Evolutionary conservation across 2,329 filamentous ascomycete genomes (phyloP).

Genomic region (Alternaria rosae): DNA sequence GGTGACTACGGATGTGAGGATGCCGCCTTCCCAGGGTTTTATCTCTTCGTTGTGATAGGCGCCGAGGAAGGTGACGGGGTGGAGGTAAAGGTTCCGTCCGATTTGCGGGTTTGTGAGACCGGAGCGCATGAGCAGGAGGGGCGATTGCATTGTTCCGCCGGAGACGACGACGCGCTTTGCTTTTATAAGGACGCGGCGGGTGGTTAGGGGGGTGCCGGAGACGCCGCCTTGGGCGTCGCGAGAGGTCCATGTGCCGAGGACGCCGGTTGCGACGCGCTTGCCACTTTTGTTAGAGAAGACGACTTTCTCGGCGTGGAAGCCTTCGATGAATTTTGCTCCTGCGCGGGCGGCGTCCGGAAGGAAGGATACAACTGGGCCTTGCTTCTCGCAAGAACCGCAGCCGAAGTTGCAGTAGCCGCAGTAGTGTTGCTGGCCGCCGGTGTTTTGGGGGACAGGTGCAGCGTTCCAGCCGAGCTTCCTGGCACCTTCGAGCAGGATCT

Average conservation of each 20-base stretch:
- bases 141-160: constrained; percentile 77
- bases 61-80: constrained; percentile 68
- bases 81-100: constrained; percentile 80
- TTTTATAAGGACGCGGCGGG: constrained; percentile 72
- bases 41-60: constrained; percentile 75
- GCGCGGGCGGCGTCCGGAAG: constrained; percentile 79
- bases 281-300: constrained; percentile 68
- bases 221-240: constrained; percentile 69
- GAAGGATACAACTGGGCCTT: constrained; percentile 78
- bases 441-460: constrained; percentile 79
- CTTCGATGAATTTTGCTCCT: constrained; percentile 84
- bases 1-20: constrained; percentile 78
- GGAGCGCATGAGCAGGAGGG: constrained; percentile 77
- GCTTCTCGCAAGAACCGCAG: constrained; percentile 73
- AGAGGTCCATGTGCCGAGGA: constrained; percentile 78
- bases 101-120: constrained; percentile 83
- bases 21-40: constrained; percentile 71
- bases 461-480: constrained; percentile 75
- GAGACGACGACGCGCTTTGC: constrained; percentile 84
- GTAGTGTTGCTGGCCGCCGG: constrained; percentile 73
- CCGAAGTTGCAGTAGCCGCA: constrained; percentile 71
- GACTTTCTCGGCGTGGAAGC: constrained; percentile 75
- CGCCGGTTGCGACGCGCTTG: constrained; percentile 69
- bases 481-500: constrained; percentile 75
- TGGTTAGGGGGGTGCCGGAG: constrained; percentile 59